Conservation (phyloP, 148 eudicot genomes). For the Talinum fruticosum region DNA sequence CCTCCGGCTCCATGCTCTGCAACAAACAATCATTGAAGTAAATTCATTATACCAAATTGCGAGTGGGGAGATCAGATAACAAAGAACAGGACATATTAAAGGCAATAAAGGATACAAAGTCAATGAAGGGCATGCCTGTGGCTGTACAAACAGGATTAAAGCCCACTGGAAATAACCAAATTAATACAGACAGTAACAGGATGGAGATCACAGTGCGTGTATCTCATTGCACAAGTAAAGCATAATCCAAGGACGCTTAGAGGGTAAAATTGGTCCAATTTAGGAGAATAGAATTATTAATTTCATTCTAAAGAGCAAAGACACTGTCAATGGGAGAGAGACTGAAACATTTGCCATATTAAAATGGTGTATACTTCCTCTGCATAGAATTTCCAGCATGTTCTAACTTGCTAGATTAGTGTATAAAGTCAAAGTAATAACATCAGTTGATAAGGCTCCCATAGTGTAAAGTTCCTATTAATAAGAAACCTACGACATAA, state of each 20-base stretch:
- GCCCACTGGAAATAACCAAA: too few relatives aligned
- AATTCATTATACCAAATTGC: background rate
- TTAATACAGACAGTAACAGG: too few relatives aligned
- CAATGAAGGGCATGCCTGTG: background rate
- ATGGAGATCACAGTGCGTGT: too few relatives aligned
- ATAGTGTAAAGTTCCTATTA: background rate
- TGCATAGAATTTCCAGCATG: background rate
- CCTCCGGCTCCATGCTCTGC: constrained; percentile 77
- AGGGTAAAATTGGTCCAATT: too few relatives aligned
- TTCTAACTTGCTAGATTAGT: background rate
- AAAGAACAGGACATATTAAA: background rate
- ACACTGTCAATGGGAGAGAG: too few relatives aligned
- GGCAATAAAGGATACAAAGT: background rate
- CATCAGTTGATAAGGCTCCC: background rate
- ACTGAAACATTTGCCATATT: too few relatives aligned
- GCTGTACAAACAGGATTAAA: background rate
- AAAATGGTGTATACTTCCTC: too few relatives aligned
- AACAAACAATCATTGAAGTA: constrained; percentile 9
- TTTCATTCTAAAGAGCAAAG: too few relatives aligned
- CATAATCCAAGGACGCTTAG: too few relatives aligned
- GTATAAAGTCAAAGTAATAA: background rate
- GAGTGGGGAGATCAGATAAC: background rate
- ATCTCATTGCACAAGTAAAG: too few relatives aligned
- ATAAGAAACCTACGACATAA: background rate
- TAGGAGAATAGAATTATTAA: too few relatives aligned